phyloP scores from a whole-genome alignment of 163 green algal genomes.

The Volvox carteri region DNA sequence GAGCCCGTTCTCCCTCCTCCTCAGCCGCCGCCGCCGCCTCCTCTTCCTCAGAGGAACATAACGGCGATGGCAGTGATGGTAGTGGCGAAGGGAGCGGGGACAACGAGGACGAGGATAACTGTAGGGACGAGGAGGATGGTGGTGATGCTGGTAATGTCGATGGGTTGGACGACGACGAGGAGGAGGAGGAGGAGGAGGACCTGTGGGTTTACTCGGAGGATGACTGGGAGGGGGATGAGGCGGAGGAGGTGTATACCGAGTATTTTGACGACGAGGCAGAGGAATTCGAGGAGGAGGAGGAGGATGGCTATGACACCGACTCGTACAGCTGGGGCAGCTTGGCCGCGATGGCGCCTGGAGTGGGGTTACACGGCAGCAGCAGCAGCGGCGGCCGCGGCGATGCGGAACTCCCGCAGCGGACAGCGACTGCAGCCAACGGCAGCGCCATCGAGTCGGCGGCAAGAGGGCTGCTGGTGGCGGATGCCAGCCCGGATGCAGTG shows the following conservation, averaged over 20 bases:
- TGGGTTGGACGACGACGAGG: not conserved
- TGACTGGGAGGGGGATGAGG: too few species aligned
- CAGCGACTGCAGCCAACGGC: not conserved
- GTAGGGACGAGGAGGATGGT: not conserved
- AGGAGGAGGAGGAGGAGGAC: not conserved
- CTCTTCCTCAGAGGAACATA: too few species aligned
- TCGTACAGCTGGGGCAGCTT: not conserved
- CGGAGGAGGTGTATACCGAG: not conserved
- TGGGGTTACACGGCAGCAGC: not conserved
- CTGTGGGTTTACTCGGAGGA: too few species aligned
- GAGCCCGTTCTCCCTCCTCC: too few species aligned
- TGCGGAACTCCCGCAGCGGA: too few species aligned
- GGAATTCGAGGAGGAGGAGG: not conserved
- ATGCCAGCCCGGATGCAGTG: not conserved
- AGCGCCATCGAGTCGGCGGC: not conserved
- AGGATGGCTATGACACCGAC: slow-evolving; percentile 1
- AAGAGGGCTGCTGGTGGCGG: not conserved
- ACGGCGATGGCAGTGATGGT: not conserved
- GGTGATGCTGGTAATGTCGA: not conserved
- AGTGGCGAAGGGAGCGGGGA: not conserved
- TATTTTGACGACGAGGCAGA: not conserved
- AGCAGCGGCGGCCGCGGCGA: not conserved
- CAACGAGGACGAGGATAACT: not conserved
- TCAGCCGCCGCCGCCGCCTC: too few species aligned
- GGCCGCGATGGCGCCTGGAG: not conserved